Evolutionary conservation across 345 rosid genomes (phyloP).

Genomic region (Eucalyptus camaldulensis): DNA sequence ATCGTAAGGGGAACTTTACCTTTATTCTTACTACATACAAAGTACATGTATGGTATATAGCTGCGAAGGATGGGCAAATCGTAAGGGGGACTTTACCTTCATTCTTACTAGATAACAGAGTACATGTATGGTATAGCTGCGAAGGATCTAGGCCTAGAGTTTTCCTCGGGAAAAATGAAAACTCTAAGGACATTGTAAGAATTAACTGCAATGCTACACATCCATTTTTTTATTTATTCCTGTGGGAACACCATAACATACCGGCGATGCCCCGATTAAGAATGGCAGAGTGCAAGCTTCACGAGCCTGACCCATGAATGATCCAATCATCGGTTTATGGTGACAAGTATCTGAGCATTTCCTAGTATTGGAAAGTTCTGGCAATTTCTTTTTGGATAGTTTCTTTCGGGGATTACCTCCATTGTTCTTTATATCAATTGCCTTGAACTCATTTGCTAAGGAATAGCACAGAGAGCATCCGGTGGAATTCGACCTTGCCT

Average conservation of each 20-base stretch:
- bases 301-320: slow-evolving; percentile 67
- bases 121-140: neutral
- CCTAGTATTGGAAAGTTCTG: neutral
- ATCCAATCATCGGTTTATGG: slow-evolving; percentile 55
- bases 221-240: slow-evolving; percentile 44
- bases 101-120: neutral
- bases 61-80: neutral
- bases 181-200: neutral
- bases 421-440: slow-evolving; percentile 17
- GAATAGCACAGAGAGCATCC: slow-evolving; percentile 29
- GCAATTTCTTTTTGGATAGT: slow-evolving; percentile 13
- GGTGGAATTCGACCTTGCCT: slow-evolving; percentile 36
- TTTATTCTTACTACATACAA: neutral
- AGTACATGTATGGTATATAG: neutral
- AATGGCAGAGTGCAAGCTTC: slow-evolving; percentile 59
- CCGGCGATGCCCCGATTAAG: slow-evolving; percentile 91
- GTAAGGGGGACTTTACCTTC: neutral
- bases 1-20: neutral
- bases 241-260: slow-evolving; percentile 91
- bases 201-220: neutral
- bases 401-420: slow-evolving; percentile 33
- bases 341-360: slow-evolving; percentile 12
- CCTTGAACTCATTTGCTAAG: slow-evolving; percentile 42
- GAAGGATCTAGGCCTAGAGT: neutral
- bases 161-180: neutral